Percentiles rank a stretch among this genome's conserved stretches.
Conservation (phyloP, 2,329 filamentous ascomycete species). For the Xylaria arbuscula region DNA sequence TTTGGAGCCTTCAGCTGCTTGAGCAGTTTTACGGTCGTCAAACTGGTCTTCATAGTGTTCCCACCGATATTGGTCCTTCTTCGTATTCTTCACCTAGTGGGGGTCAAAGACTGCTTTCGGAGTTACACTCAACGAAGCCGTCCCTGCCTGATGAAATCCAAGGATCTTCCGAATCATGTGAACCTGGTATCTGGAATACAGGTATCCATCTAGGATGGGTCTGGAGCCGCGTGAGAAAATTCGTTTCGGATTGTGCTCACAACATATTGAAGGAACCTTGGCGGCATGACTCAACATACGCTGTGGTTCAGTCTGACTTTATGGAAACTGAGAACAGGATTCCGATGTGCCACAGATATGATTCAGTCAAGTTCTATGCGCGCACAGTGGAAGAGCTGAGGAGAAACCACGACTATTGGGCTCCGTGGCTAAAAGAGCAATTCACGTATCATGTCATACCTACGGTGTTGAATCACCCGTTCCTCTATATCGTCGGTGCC, state of each 20-base stretch:
- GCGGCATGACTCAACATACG: constrained; percentile 38
- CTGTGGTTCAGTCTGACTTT: constrained; percentile 39
- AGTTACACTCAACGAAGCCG: constrained; percentile 29
- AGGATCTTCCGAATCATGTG: constrained; percentile 28
- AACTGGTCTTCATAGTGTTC: constrained; percentile 31
- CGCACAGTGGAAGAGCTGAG: constrained; percentile 37
- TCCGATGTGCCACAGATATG: constrained; percentile 40
- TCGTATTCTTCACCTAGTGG: constrained; percentile 31
- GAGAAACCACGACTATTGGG: constrained; percentile 37
- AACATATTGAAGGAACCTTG: constrained; percentile 38
- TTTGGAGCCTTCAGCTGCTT: constrained; percentile 39
- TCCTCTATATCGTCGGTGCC: constrained; percentile 39
- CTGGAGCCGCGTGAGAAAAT: constrained; percentile 40
- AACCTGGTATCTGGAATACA: constrained; percentile 39
- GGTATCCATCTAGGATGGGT: constrained; percentile 37
- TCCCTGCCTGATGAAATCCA: constrained; percentile 31
- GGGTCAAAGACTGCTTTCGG: constrained; percentile 30
- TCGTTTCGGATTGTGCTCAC: constrained; percentile 38
- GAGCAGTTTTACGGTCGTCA: constrained; percentile 39
- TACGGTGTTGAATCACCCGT: constrained; percentile 39
- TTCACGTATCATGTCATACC: constrained; percentile 40
- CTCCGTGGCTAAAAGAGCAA: constrained; percentile 38
- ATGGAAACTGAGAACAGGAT: constrained; percentile 40
- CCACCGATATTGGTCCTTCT: constrained; percentile 26
- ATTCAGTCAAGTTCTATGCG: constrained; percentile 40